These are phyloP conservation scores for Mycena maculata DNA, from an alignment of 768 basidiomycete species.

Conservation along the genomic window DNA sequence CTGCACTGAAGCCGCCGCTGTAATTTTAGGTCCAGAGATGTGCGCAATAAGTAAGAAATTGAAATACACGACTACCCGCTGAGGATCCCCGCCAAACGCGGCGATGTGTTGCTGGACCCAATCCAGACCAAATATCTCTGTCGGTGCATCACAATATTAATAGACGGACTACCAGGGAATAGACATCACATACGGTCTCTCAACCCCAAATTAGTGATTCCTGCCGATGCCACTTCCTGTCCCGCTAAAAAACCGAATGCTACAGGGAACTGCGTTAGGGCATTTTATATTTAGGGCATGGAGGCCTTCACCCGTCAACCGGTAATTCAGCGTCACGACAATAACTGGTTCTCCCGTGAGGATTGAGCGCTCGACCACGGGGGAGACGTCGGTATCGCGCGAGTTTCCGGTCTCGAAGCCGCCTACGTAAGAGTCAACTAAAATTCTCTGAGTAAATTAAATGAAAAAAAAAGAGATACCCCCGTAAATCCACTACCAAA, in stretches of 20 bases:
- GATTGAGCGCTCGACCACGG: slow-evolving; percentile 14
- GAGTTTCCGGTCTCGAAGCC: slow-evolving; percentile 13
- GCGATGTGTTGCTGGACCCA: too few relatives aligned
- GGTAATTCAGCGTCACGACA: slow-evolving; percentile 15
- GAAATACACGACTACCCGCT: too few relatives aligned
- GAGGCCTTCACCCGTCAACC: slow-evolving; percentile 2
- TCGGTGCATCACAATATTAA: too few relatives aligned
- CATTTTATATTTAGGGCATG: neutral
- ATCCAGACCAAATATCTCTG: too few relatives aligned
- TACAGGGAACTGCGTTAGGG: neutral
- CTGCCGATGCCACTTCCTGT: slow-evolving; percentile 12
- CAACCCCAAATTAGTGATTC: slow-evolving; percentile 14
- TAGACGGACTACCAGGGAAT: too few relatives aligned
- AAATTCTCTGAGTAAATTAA: neutral
- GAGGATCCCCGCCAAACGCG: too few relatives aligned
- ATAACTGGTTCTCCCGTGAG: slow-evolving; percentile 11
- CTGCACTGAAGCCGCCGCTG: slow-evolving; percentile 1
- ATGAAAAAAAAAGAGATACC: neutral
- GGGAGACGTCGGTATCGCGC: neutral
- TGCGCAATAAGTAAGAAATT: too few relatives aligned
- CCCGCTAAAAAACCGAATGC: slow-evolving; percentile 22
- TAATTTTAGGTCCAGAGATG: too few relatives aligned
- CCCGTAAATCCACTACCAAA: slow-evolving; percentile 2
- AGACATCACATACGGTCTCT: slow-evolving; percentile 18
- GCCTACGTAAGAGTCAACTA: neutral